Evolutionary conservation across 129 eudicot genomes (phyloP), one percentile per base, ranked within the genome.

Genomic region (Flaveria trinervia): DNA sequence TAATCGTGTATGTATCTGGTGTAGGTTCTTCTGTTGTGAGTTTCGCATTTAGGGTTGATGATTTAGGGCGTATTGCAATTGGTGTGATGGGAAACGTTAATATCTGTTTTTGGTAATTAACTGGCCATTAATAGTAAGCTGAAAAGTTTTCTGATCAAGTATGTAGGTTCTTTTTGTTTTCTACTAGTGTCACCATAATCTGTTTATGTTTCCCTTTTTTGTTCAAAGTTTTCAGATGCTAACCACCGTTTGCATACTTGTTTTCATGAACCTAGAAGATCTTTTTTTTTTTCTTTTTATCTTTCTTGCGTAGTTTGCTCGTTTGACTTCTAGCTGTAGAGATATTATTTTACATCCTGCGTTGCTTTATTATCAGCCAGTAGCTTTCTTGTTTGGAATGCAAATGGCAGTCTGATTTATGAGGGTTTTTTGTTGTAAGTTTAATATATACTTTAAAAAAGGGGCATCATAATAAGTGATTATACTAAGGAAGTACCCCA

Each of bases 41-140:
- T 15, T 45, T 75, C 39, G 77, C 56, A 73, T 57, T 9, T 59
- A 44, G 52, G 69, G 78, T 74, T 73, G 68, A 20, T 73, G 25
- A 73, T 57, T 17, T 74, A 43, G 56, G 56, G 25, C 55, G 43
- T 56, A 18, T 57, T 39, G 76, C 65, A 72, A 54, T 54, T n/a
- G 49, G 17, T 71, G 9, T 71, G 61, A 4, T 71, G 65, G 76
- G 33, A 55, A 25, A 22, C 41, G 41, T 4, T 36, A 5, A 0
- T 4, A 0, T 4, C 11, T 30, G 12, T 28, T 26, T 45, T 45
- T 45, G 1, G 50, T 45, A 8, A 45, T 9, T 45, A 68, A 45
- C 12, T 10, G 73, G 18, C 7, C 13, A 13, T 45, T 44, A 23
- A 36, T 11, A 20, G 57, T 20, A 13, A 12, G 46, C 20, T 68